Evolutionary conservation across 106 monocot genomes (phyloP).

Genomic region (Acanthochlamys bracteata): DNA sequence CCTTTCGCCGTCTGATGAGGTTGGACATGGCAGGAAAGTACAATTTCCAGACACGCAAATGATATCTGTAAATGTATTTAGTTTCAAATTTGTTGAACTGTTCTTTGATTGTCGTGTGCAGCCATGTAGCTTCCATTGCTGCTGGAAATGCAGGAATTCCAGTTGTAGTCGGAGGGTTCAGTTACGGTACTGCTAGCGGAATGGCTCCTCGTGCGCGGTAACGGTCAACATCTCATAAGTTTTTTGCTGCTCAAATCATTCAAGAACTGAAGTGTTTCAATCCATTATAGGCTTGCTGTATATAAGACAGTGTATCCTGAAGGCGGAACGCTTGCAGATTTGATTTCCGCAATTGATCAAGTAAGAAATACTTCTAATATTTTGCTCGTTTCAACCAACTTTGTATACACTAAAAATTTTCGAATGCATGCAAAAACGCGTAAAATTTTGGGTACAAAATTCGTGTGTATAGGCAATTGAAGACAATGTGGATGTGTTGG

Average conservation of each 20-base stretch:
- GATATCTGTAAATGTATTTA: no score
- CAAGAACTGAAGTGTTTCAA: background rate
- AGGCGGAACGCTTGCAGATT: conserved; percentile 65
- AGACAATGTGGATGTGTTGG: conserved; percentile 65
- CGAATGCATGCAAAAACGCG: no score
- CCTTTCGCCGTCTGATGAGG: conserved; percentile 56
- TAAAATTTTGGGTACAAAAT: no score
- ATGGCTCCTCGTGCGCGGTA: conserved; percentile 83
- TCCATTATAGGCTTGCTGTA: conserved; percentile 41
- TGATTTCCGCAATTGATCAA: conserved; percentile 70
- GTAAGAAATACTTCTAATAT: conserved; percentile 26
- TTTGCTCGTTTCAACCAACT: no score
- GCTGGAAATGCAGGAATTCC: conserved; percentile 78
- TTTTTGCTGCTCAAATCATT: background rate
- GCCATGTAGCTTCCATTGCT: conserved; percentile 76
- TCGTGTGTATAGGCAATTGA: conserved; percentile 27
- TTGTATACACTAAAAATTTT: no score
- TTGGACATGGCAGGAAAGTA: conserved; percentile 73
- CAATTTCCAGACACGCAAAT: no score
- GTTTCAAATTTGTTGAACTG: no score
- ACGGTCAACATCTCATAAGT: background rate
- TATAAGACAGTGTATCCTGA: conserved; percentile 78
- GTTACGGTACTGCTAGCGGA: conserved; percentile 71
- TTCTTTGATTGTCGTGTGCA: no score
- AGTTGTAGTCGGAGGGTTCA: conserved; percentile 50